Evolutionary conservation across 306 rosid genomes (phyloP), one percentile per base, ranked within the genome.

Genomic region (Acmispon strigosus): DNA sequence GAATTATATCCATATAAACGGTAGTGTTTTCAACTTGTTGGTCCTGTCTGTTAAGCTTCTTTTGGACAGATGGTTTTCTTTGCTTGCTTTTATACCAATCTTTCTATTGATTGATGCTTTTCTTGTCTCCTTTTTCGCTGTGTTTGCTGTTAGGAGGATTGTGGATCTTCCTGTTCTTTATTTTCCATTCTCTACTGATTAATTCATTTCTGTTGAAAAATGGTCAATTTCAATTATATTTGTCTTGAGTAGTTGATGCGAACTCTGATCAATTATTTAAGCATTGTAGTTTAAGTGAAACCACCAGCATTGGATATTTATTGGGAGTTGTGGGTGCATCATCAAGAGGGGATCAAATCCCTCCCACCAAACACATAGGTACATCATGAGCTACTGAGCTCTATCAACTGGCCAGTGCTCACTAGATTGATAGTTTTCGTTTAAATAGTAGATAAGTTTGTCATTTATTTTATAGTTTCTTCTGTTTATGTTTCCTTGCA

Each of bases 101-200:
- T n/a, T n/a, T n/a, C n/a, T n/a, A n/a, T n/a, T n/a, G n/a, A n/a
- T n/a, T n/a, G n/a, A n/a, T n/a, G n/a, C n/a, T n/a, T n/a, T n/a
- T n/a, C n/a, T n/a, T n/a, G n/a, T n/a, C n/a, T n/a, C n/a, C n/a
- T n/a, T n/a, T n/a, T n/a, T n/a, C n/a, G n/a, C n/a, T n/a, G n/a
- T n/a, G n/a, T n/a, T n/a, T n/a, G n/a, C n/a, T n/a, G n/a, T 22
- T 53, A 3, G 42, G 20, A 62, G 72, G 74, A 45, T 53, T 74
- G 24, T 34, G 3, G 17, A 37, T 5, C 52, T 9, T 52, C 76
- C 19, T 61, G 11, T 16, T 39, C 39, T 41, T 50, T 15, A 13
- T 17, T 51, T 22, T 22, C 27, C 27, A n/a, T 22, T 22, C 27
- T 22, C 27, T 22, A 1, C 3, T 22, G 27, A 22, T 22, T 22